Evolutionary conservation across 176 grass and related monocot species (phyloP), one percentile per base, ranked within the genome.

Genomic region (Aegilops umbellulata): DNA sequence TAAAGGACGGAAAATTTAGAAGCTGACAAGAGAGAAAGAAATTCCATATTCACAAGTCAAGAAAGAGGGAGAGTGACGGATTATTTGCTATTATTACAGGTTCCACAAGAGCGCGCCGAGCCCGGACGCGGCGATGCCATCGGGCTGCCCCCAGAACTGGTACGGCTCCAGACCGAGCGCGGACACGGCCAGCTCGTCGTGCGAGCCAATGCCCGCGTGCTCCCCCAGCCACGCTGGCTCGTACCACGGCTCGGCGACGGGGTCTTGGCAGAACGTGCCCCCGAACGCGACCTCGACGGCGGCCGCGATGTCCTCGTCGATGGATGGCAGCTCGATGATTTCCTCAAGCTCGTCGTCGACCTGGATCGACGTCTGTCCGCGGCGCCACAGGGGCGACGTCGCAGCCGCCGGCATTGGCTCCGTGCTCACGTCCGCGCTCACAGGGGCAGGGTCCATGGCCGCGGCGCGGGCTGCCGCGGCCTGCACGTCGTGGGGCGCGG

Each of bases 401-500:
- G 74, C 3, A 17, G 35, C 3, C 31, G 71, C 20, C 8, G 36
- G 2, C 79, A 20, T 8, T 62, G 30, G 23, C 0, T 34, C 79
- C n/a, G 71, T 1, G 16, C 16, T 53, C 49, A 19, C 16, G 5
- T 8, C 11, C 11, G 16, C 12, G 5, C 1, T 6, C 24, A 3
- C 10, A 3, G 12, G 36, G 34, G 1, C 10, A 4, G 9, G 58
- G n/a, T 88, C 80, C 94, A 90, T 96, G 57, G 89, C 87, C 1
- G 94, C 94, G 29, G 94, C 94, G 64, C 62, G 89, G 20, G 87
- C 80, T 36, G 94, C 94, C 2, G 92, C 92, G 17, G 79, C 83
- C 81, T 94, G 94, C 44, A 97, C 86, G 90, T 97, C 94, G 65
- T 88, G 76, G 16, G 89, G 89, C 13, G 85, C 80, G 31, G 86